Conservation (phyloP, 495 filamentous ascomycete genomes). For the Geopyxis carbonaria region DNA sequence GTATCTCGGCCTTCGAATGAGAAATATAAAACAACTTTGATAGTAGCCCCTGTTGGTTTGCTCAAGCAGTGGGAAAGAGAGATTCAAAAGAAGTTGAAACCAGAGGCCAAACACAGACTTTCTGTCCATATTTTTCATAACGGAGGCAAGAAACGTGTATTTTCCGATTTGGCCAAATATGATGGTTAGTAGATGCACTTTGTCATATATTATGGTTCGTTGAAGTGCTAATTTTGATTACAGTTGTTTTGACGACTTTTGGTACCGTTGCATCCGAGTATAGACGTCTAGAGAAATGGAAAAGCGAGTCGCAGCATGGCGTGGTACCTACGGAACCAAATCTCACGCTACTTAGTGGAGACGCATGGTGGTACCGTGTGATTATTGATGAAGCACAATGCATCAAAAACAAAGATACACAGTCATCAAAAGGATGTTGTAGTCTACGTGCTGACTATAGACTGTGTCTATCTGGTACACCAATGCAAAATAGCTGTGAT, state of each 20-base stretch:
- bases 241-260: slow-evolving; percentile 75
- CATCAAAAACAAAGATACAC: slow-evolving; percentile 72
- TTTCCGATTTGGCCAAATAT: slow-evolving; percentile 43
- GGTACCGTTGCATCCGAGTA: slow-evolving; percentile 59
- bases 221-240: slow-evolving; percentile 5
- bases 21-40: slow-evolving; percentile 60
- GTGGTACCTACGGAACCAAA: slow-evolving; percentile 15
- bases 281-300: slow-evolving; percentile 35
- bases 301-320: slow-evolving; percentile 23
- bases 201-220: neutral
- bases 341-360: slow-evolving; percentile 45
- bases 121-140: slow-evolving; percentile 52
- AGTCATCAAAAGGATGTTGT: slow-evolving; percentile 44
- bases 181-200: slow-evolving; percentile 32
- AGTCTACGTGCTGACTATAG: slow-evolving; percentile 47
- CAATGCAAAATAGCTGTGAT: slow-evolving; percentile 77
- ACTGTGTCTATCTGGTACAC: slow-evolving; percentile 82
- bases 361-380: slow-evolving; percentile 60
- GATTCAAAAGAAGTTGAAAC: slow-evolving; percentile 52
- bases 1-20: slow-evolving; percentile 50
- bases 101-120: slow-evolving; percentile 37
- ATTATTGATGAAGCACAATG: slow-evolving; percentile 71
- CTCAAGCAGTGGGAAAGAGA: slow-evolving; percentile 84
- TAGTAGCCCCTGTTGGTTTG: slow-evolving; percentile 72
- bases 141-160: slow-evolving; percentile 36